A percentile compares a stretch with the other conserved stretches of the same genome.
These are phyloP conservation scores for Calonectria naviculata DNA, from an alignment of 2,329 filamentous ascomycete genomes.

Conservation along the genomic window DNA sequence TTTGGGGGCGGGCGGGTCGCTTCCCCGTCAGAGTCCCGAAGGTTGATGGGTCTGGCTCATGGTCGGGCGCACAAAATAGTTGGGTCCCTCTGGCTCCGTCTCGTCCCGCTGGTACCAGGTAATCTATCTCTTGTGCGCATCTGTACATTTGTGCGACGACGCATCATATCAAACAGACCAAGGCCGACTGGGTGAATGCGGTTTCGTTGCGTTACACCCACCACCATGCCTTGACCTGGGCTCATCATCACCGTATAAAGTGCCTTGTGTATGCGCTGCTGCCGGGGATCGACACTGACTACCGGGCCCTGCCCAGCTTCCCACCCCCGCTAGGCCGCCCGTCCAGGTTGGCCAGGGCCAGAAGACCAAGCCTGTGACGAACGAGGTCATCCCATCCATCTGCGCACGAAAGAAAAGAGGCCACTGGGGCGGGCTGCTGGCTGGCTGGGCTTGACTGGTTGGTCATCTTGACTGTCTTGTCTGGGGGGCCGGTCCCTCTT, in stretches of 20 bases:
- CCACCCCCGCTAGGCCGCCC: conserved; percentile 11
- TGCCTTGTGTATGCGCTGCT: conserved; percentile 22
- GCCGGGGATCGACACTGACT: conserved; percentile 30
- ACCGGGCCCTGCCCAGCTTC: conserved; percentile 21
- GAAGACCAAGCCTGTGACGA: conserved; percentile 18
- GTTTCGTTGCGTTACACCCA: conserved; percentile 14
- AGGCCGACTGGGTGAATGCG: conserved; percentile 1
- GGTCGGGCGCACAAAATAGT: conserved; percentile 10
- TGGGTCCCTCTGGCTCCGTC: conserved; percentile 3
- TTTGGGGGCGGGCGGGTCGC: conserved; percentile 10
- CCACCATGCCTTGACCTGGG: conserved; percentile 19
- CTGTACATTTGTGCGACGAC: conserved; percentile 1
- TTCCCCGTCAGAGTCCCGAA: conserved; percentile 8
- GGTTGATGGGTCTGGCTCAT: conserved; percentile 8
- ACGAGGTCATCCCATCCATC: conserved; percentile 15
- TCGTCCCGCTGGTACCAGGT: neutral
- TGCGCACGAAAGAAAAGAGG: conserved; percentile 3
- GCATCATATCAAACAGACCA: conserved; percentile 2
- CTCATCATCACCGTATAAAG: conserved; percentile 22
- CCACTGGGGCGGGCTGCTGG: conserved; percentile 7
- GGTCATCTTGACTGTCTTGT: conserved; percentile 9
- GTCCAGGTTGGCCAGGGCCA: conserved; percentile 13
- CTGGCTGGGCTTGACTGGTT: conserved; percentile 9
- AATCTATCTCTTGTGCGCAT: conserved; percentile 12
- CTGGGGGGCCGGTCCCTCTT: conserved; percentile 10